phyloP scores from a whole-genome alignment of 768 basidiomycete genomes.

The Roridomyces roridus region DNA sequence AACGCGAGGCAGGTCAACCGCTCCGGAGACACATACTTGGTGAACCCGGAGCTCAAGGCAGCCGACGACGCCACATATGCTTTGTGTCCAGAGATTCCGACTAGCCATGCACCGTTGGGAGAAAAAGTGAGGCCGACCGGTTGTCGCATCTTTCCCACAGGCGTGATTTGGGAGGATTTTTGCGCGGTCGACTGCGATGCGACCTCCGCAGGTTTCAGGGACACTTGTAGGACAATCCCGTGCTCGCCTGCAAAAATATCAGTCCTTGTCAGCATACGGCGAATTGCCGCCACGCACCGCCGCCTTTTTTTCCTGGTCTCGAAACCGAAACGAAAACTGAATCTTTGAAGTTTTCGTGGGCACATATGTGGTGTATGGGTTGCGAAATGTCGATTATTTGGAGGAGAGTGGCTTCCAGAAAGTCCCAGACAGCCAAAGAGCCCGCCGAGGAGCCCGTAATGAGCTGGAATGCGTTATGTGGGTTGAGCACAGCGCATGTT shows the following conservation, averaged over 20 bases:
- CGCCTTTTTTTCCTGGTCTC: conserved; percentile 53
- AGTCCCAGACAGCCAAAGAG: conserved; percentile 92
- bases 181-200: conserved; percentile 46
- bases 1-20: conserved; percentile 83
- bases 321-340: conserved; percentile 72
- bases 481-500: conserved; percentile 78
- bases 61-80: conserved; percentile 74
- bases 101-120: conserved; percentile 77
- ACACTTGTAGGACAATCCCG: conserved; percentile 66
- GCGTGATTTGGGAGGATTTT: conserved; percentile 55
- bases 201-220: conserved; percentile 54
- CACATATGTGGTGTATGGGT: conserved; percentile 74
- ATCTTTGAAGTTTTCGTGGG: conserved; percentile 72
- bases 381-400: conserved; percentile 74
- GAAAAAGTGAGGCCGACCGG: conserved; percentile 75
- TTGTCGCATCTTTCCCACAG: conserved; percentile 71
- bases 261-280: conserved; percentile 10
- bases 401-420: conserved; percentile 81
- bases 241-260: conserved; percentile 50
- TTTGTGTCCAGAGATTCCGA: conserved; percentile 77
- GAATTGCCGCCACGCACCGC: conserved; percentile 32
- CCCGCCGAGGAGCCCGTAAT: conserved; percentile 87
- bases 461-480: conserved; percentile 88
- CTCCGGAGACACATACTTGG: conserved; percentile 84
- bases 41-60: conserved; percentile 68